Evolutionary conservation across 306 rosid genomes (phyloP), one percentile per base, ranked within the genome.

Genomic region (Cyamopsis tetragonoloba): DNA sequence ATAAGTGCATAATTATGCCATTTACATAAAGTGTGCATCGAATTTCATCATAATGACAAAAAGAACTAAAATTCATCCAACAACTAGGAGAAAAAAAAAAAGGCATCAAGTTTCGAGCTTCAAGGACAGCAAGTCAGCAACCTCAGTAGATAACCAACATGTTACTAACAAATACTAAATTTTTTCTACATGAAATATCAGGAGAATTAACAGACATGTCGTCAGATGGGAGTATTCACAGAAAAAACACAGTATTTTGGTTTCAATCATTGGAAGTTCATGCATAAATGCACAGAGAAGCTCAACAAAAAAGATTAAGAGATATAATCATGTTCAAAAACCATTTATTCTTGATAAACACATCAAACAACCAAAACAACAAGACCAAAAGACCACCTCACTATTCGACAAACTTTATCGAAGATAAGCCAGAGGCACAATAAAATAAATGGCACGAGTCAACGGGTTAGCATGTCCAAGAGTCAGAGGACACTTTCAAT

Each of bases 281-380:
- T 3, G 5, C 28, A 28, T 42, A 44, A 55, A 18, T 48, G 10
- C 31, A 34, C 6, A 56, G 58, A 43, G 27, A 63, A 60, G 23
- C 55, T 42, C 19, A 26, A 38, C 23, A 48, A 1, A 1, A 28
- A 66, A 20, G 18, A 34, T 17, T 32, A 34, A 28, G 1, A 17
- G 44, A 72, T 43, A 12, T 23, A 59, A 18, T 38, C 14, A 4
- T 49, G 35, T 15, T 27, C 31, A 66, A 64, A 30, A 38, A 62
- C 66, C 38, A n/a, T 24, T 56, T 41, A 48, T 30, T n/a, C 18
- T 48, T 72, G 37, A 78, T 30, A 55, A 30, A 64, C 47, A 70
- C 57, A 68, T 11, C 47, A 60, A 34, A n/a, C 46, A 27, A 60
- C 30, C 44, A 51, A 56, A 65, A 59, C 7, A 24, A 55, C 12